Base-by-base conservation (phyloP, 75 land plant genomes). In the Ceratopteris richardii region DNA sequence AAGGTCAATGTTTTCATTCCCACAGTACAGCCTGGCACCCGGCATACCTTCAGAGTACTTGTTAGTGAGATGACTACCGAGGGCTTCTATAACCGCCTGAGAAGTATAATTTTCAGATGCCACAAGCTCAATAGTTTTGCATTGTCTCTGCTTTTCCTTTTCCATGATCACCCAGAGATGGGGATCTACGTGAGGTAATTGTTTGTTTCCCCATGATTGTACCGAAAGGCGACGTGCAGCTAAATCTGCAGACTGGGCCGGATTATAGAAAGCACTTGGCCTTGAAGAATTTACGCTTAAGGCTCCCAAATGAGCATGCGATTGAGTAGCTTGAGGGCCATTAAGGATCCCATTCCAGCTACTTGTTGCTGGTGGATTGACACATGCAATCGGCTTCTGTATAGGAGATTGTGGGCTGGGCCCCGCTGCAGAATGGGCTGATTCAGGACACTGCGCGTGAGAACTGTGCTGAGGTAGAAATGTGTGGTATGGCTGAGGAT, bases 71-170 rank as follows among this genome's bases (percentile, higher is more conserved):
- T 80, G 87, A 60, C 91, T 86, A 0, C 98, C 98, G 17, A 94
- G 68, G 2, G 96, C 96, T 39, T 94, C 98, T 54, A 94, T 79
- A 18, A 94, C 90, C 1, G 88, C 98, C 40, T 78, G 75, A 40
- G 88, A 94, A 10, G 85, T 84, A 44, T 86, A 94, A 70, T 94
- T 94, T 73, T 94, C 96, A 14, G 98, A 94, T 1, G 98, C 98
- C 50, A 86, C 80, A 58, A 90, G 72, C 66, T 86, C 96, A 58
- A 90, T 86, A 0, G 92, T 91, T 44, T 55, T 67, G 56, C 77
- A 73, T 44, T 90, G 96, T 54, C 92, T 69, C 39, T 60, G 24
- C 71, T 82, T 82, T 73, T 90, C 96, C 79, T 86, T 82, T 71
- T 88, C 90, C 80, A 88, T 88, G 12, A 85, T 79, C 22, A 71